Evolutionary conservation across 176 grass and related monocot genomes (phyloP).

Genomic region (Microstegium vimineum): DNA sequence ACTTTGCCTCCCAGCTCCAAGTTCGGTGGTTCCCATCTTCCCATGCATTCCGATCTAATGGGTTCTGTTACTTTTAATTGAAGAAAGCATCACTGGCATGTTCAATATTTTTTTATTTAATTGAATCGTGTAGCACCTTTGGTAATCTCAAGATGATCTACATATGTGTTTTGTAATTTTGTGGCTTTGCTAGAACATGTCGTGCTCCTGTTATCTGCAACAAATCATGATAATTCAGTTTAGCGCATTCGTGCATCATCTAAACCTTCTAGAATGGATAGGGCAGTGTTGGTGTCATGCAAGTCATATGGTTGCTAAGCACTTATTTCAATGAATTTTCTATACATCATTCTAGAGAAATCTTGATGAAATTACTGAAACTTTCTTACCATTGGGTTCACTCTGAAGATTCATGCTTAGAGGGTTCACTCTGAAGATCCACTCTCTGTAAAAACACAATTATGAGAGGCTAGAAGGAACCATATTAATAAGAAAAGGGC

Average conservation of each 20-base stretch:
- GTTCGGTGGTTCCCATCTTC: not conserved
- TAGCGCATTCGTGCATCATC: not conserved
- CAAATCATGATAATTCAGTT: not conserved
- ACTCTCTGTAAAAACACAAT: too few species aligned
- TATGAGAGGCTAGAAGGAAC: too few species aligned
- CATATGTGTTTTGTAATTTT: not conserved
- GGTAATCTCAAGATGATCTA: slow-evolving; percentile 2
- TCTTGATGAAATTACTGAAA: too few species aligned
- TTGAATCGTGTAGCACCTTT: not conserved
- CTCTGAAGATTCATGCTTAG: too few species aligned
- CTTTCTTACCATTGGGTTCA: too few species aligned
- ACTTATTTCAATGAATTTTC: too few species aligned
- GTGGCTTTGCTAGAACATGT: not conserved
- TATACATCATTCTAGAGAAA: too few species aligned
- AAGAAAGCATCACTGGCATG: not conserved
- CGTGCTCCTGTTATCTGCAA: not conserved
- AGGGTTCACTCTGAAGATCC: too few species aligned
- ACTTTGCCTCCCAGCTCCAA: not conserved
- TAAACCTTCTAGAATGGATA: not conserved
- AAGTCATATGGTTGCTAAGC: not conserved
- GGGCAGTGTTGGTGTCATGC: not conserved
- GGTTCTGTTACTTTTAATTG: not conserved
- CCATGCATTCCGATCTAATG: not conserved
- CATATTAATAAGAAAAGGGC: too few species aligned
- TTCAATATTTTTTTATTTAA: not conserved